phyloP scores from a whole-genome alignment of 352 stramenopile species.

The Pythium brachiatum region DNA sequence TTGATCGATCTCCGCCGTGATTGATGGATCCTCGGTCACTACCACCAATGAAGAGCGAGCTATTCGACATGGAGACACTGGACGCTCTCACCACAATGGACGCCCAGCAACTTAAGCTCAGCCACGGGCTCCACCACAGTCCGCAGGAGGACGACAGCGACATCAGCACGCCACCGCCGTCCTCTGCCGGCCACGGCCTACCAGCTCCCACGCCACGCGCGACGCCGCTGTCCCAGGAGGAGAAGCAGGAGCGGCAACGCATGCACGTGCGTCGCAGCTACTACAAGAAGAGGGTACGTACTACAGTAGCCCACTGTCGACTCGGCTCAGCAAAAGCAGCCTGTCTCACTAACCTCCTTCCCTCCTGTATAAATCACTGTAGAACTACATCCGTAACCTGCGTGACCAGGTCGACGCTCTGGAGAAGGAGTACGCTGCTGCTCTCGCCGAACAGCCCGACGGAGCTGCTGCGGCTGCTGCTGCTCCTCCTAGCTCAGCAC shows the following conservation, averaged over 20 bases:
- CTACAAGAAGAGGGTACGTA: conserved; percentile 38
- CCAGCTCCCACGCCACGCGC: conserved; percentile 2
- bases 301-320: not conserved
- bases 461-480: not conserved
- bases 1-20: not conserved
- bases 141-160: not conserved
- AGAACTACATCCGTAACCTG: conserved; percentile 27
- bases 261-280: conserved; percentile 51
- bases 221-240: conserved; percentile 29
- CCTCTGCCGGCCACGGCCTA: not conserved
- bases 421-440: conserved; percentile 24
- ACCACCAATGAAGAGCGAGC: not conserved
- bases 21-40: not conserved
- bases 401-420: conserved; percentile 21
- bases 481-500: not conserved
- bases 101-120: not conserved
- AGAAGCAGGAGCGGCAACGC: conserved; percentile 58
- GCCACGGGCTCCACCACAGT: not conserved
- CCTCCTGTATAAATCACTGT: conserved; percentile 1
- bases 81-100: not conserved
- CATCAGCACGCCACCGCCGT: conserved; percentile 8
- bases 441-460: conserved; percentile 17
- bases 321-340: too few relatives aligned
- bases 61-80: not conserved
- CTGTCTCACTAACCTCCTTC: not conserved